phyloP scores from a whole-genome alignment of 306 rosid genomes.

The Acacia melanoxylon region DNA sequence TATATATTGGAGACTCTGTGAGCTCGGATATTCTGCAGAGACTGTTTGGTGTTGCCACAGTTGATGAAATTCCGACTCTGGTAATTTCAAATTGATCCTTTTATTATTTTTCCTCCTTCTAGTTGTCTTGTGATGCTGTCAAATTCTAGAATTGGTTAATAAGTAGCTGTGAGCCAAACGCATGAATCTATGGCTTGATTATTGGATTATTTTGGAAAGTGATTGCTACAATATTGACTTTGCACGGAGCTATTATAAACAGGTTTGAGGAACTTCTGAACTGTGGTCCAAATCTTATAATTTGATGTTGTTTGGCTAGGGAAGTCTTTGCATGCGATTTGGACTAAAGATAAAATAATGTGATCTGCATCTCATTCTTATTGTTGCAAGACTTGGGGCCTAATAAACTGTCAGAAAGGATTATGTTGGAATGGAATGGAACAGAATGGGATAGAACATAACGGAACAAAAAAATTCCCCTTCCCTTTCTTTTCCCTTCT shows the following conservation, averaged over 20 bases:
- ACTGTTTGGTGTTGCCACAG: constrained; percentile 71
- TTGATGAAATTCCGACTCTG: constrained; percentile 76
- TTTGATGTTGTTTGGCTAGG: neutral
- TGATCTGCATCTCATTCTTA: neutral
- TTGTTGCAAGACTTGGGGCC: neutral
- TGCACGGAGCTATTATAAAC: too few species aligned
- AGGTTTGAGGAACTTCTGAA: neutral
- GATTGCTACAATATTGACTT: neutral
- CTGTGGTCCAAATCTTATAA: neutral
- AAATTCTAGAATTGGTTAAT: neutral
- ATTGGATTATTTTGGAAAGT: neutral
- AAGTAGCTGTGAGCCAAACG: neutral
- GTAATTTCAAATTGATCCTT: constrained; percentile 42
- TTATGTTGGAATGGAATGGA: too few species aligned
- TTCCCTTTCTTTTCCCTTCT: too few species aligned
- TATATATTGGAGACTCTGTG: constrained; percentile 73
- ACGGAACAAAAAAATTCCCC: too few species aligned
- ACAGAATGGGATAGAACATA: too few species aligned
- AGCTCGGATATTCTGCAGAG: constrained; percentile 56
- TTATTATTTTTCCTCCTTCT: neutral
- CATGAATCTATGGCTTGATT: neutral
- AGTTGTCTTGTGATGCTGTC: constrained; percentile 15
- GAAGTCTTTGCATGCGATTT: neutral
- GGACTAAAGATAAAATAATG: neutral
- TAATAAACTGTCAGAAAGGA: too few species aligned